Evolutionary conservation across 2,329 filamentous ascomycete genomes (phyloP).

Genomic region (Nothophaeocryptopus gaeumannii): DNA sequence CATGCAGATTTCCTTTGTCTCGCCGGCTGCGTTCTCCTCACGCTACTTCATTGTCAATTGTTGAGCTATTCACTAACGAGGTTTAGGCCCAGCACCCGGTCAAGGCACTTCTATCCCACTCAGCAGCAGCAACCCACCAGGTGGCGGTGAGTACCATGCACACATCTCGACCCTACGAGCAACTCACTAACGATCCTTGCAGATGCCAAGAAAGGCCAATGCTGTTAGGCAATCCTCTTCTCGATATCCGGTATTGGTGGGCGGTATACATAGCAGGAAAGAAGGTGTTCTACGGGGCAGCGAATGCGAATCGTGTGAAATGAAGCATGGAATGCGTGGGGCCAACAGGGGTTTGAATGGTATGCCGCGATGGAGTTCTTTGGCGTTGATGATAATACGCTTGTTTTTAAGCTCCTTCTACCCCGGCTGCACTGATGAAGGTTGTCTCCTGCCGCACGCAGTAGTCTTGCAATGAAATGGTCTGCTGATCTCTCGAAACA

Average conservation of each 20-base stretch:
- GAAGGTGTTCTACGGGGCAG: conserved; percentile 2
- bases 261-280: background rate
- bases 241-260: conserved; percentile 8
- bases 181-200: too few species aligned
- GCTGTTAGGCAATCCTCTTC: conserved; percentile 51
- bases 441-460: too few species aligned
- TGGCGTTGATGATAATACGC: background rate
- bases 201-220: conserved; percentile 73
- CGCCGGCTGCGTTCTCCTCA: too few species aligned
- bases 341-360: too few species aligned
- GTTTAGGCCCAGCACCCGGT: conserved; percentile 65
- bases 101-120: conserved; percentile 77
- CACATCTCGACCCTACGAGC: too few species aligned
- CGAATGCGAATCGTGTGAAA: conserved; percentile 8
- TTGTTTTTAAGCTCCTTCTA: too few species aligned
- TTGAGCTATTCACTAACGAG: too few species aligned
- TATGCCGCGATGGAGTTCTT: too few species aligned
- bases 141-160: conserved; percentile 51
- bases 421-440: too few species aligned
- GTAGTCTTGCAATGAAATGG: too few species aligned
- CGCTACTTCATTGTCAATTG: too few species aligned
- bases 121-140: conserved; percentile 80
- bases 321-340: conserved; percentile 10
- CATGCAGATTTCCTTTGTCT: too few species aligned
- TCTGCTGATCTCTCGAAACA: background rate